Evolutionary conservation across 306 rosid genomes (phyloP).

Genomic region (Trifolium pratense): DNA sequence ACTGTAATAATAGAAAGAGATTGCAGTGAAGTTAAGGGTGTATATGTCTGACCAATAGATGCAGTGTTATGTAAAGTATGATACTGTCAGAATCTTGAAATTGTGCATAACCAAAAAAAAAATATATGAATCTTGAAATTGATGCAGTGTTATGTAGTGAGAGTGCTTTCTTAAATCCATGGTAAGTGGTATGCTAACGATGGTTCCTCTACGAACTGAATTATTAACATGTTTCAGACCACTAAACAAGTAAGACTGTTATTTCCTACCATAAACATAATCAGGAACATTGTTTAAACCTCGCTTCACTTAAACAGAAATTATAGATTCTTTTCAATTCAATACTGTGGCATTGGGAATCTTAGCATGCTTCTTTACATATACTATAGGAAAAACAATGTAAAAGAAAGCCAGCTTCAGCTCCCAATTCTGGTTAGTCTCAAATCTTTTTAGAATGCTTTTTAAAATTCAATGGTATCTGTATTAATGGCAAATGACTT

Average conservation of each 20-base stretch:
- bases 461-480: no score
- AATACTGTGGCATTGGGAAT: slow-evolving; percentile 9
- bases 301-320: slow-evolving; percentile 15
- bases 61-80: neutral
- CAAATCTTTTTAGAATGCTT: neutral
- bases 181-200: neutral
- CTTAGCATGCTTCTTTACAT: neutral
- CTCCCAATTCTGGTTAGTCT: neutral
- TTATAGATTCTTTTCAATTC: slow-evolving; percentile 1
- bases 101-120: no score
- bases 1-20: slow-evolving; percentile 5
- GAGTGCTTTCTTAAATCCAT: neutral
- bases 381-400: slow-evolving; percentile 1
- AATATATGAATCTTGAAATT: neutral
- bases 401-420: neutral
- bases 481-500: no score
- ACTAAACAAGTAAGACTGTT: slow-evolving; percentile 13
- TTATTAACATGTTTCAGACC: neutral
- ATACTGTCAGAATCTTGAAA: neutral
- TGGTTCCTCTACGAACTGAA: slow-evolving; percentile 2
- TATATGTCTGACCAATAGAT: neutral
- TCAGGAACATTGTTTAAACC: slow-evolving; percentile 12
- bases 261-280: slow-evolving; percentile 18
- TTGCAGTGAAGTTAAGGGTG: slow-evolving; percentile 9
- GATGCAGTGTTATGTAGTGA: neutral